Conservation (phyloP, 208 protist species). For the Porcisia deanei region DNA sequence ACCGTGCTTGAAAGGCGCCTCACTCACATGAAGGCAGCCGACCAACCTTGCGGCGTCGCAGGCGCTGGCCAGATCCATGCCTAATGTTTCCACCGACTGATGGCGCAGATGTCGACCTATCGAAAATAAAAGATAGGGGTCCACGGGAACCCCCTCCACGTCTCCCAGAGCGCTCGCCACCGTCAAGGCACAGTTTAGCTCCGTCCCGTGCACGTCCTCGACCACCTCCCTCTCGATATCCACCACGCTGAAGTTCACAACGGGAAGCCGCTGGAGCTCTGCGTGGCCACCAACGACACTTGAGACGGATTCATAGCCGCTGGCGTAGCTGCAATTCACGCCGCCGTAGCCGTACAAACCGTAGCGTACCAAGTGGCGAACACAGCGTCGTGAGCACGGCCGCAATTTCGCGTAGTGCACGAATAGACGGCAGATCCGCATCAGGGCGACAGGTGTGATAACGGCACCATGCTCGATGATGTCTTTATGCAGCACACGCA, state of each 20-base stretch:
- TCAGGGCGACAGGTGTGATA: constrained; percentile 39
- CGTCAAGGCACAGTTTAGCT: constrained; percentile 72
- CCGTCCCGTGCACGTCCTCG: constrained; percentile 56
- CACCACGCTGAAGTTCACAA: constrained; percentile 57
- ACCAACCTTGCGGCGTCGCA: constrained; percentile 68
- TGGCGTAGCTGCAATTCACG: constrained; percentile 40
- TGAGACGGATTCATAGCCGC: constrained; percentile 39
- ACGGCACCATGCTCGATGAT: constrained; percentile 22
- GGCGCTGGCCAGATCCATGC: constrained; percentile 65
- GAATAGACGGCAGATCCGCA: constrained; percentile 53
- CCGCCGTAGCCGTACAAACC: constrained; percentile 74
- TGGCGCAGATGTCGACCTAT: constrained; percentile 60
- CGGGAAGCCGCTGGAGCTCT: constrained; percentile 25
- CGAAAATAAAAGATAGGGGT: constrained; percentile 86
- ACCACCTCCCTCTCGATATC: constrained; percentile 46
- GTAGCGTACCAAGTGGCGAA: constrained; percentile 68
- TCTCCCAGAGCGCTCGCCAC: constrained; percentile 80
- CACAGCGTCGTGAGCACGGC: constrained; percentile 67
- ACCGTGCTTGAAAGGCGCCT: constrained; percentile 51
- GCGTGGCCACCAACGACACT: constrained; percentile 17
- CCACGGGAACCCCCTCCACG: constrained; percentile 76
- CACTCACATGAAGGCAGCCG: constrained; percentile 55
- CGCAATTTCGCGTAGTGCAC: constrained; percentile 30
- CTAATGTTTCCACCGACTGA: constrained; percentile 35
- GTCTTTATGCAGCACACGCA: constrained; percentile 61